Percentiles rank a stretch among this genome's conserved stretches.
These are phyloP conservation scores for Hypoxylon crocopeplum DNA, from an alignment of 495 filamentous ascomycete genomes.

Conservation along the genomic window DNA sequence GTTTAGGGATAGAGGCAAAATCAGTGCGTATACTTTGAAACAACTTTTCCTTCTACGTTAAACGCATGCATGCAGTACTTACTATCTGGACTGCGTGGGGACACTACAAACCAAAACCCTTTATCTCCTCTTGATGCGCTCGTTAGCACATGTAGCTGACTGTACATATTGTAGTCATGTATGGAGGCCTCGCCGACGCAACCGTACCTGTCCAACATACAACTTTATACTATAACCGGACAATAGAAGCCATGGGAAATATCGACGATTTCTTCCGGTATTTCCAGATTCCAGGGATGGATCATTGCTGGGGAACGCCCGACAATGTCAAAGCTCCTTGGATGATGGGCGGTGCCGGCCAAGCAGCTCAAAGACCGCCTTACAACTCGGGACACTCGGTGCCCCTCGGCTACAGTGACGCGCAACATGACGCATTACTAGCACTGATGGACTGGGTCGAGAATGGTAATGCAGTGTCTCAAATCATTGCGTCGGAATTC, in stretches of 20 bases:
- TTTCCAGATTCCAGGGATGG: constrained; percentile 53
- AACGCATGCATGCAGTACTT: too few species aligned
- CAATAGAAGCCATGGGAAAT: constrained; percentile 39
- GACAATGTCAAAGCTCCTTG: constrained; percentile 52
- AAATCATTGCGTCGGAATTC: constrained; percentile 51
- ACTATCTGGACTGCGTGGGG: too few species aligned
- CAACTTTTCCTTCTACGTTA: too few species aligned
- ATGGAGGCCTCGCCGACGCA: constrained; percentile 62
- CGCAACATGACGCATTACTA: constrained; percentile 52
- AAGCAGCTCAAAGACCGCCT: constrained; percentile 42
- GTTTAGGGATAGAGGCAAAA: constrained; percentile 49
- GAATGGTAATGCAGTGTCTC: constrained; percentile 44
- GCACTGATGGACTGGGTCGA: constrained; percentile 63
- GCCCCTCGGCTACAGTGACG: constrained; percentile 51
- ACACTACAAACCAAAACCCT: too few species aligned
- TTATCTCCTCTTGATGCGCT: too few species aligned
- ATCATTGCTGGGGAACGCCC: constrained; percentile 47
- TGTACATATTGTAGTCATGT: constrained; percentile 53
- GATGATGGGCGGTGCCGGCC: constrained; percentile 49
- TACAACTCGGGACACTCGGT: constrained; percentile 39
- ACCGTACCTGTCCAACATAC: constrained; percentile 54
- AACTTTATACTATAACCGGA: constrained; percentile 51
- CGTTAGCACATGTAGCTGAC: too few species aligned
- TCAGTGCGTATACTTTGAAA: constrained; percentile 19
- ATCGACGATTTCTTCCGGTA: constrained; percentile 48